Conservation (phyloP, 129 eudicot species). For the Chrysanthemum lavandulifolium region DNA sequence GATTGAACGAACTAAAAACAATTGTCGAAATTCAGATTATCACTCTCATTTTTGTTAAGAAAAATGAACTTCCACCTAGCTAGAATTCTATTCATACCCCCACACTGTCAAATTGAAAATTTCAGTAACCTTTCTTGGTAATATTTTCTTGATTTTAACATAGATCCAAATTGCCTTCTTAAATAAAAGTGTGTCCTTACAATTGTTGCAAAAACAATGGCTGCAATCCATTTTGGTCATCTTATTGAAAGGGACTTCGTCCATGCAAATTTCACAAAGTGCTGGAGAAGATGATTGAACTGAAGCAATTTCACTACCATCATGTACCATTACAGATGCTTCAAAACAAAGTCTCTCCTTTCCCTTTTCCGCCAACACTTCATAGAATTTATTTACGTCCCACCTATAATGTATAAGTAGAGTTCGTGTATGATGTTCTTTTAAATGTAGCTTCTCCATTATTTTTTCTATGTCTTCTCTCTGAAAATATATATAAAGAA, state of each 20-base stretch:
- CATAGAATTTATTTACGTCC: slow-evolving; percentile 51
- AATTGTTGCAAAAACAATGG: slow-evolving; percentile 69
- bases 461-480: slow-evolving; percentile 61
- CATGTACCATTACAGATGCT: slow-evolving; percentile 49
- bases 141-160: too few relatives aligned
- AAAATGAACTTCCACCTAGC: too few relatives aligned
- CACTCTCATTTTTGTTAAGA: too few relatives aligned
- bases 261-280: slow-evolving; percentile 59
- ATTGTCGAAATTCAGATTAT: too few relatives aligned
- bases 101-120: not conserved
- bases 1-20: too few relatives aligned
- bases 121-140: too few relatives aligned
- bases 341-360: slow-evolving; percentile 43
- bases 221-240: slow-evolving; percentile 81
- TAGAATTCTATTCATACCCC: too few relatives aligned
- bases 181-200: slow-evolving; percentile 41
- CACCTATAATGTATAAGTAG: slow-evolving; percentile 79
- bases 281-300: slow-evolving; percentile 21
- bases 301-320: slow-evolving; percentile 17
- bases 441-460: slow-evolving; percentile 69
- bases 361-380: slow-evolving; percentile 58
- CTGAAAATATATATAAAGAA: slow-evolving; percentile 32
- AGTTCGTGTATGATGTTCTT: slow-evolving; percentile 72
- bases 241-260: slow-evolving; percentile 41
- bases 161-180: not conserved